Evolutionary conservation across 208 protist species (phyloP), one percentile per base, ranked within the genome.

Genomic region (Leishmania martiniquensis): DNA sequence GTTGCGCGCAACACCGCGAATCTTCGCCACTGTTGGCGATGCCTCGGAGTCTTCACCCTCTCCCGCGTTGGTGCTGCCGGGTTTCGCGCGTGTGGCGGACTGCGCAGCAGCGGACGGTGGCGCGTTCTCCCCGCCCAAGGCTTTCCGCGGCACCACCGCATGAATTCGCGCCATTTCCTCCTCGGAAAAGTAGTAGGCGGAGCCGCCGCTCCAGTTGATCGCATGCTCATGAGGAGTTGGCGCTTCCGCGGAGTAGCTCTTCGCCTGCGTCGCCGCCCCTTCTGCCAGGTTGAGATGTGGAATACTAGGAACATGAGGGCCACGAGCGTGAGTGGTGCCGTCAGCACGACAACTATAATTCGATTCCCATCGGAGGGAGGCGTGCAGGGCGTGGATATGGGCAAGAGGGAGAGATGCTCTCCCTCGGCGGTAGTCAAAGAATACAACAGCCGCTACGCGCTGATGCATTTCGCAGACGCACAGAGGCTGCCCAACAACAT

Each of bases 181-280:
- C 39, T 76, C 55, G 25, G 72, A 76, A 44, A 76, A 76, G 72
- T 76, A 76, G 59, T 67, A 76, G 17, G 52, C 7, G 39, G 55
- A 67, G 59, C 72, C 72, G 10, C 52, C 55, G 39, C 55, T 45
- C 72, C 72, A 76, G 72, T 68, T 4, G 42, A 75, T n/a, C 62
- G 37, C 29, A 20, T 51, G 37, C 34, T 32, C n/a, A 32, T 71
- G 44, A 5, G 66, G 25, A 22, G 37, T 20, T 25, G 6, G 10
- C 3, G 39, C 20, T 17, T 71, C 45, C 66, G 20, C 17, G 34
- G n/a, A 32, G 1, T 1, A 13, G 39, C 37, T 67, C 25, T 69
- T 10, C 20, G 65, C 22, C 37, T 25, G 12, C 17, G 10, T 29
- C 25, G 37, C 22, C 25, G 42, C 29, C 2, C 2, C 32, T 25